Evolutionary conservation across 257 asterid species (phyloP).

Genomic region (Paulownia fortunei): DNA sequence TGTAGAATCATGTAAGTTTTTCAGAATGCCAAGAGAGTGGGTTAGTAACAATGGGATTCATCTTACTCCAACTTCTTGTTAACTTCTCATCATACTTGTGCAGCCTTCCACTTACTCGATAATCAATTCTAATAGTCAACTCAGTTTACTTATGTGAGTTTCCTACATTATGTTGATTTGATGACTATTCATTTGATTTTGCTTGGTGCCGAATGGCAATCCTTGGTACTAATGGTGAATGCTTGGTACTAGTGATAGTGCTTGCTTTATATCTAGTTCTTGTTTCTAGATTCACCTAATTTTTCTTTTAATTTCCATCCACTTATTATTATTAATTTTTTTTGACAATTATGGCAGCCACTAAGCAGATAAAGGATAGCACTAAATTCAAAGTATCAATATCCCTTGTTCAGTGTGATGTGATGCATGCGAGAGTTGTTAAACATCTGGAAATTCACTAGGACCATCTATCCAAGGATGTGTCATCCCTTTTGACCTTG

Average conservation of each 20-base stretch:
- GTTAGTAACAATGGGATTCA: not conserved
- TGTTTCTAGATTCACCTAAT: not conserved
- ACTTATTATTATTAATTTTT: not conserved
- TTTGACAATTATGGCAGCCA: not conserved
- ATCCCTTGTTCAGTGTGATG: not conserved
- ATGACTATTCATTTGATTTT: slow-evolving; percentile 7
- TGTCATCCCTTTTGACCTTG: not conserved
- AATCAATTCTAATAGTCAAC: not conserved
- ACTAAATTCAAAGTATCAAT: not conserved
- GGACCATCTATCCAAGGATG: slow-evolving; percentile 18
- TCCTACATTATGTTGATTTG: not conserved
- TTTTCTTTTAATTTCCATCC: not conserved
- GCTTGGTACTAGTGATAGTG: not conserved
- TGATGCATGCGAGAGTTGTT: slow-evolving; percentile 10
- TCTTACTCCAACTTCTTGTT: not conserved
- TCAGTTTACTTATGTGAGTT: not conserved
- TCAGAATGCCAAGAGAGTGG: not conserved
- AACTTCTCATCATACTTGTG: not conserved
- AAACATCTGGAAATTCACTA: not conserved
- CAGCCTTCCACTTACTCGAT: not conserved
- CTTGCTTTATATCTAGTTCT: not conserved
- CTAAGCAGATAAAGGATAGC: not conserved
- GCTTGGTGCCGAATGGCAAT: not conserved
- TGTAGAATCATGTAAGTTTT: not conserved
- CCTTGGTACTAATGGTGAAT: not conserved